Conservation (phyloP, 345 rosid genomes). For the Arabis alpina region DNA sequence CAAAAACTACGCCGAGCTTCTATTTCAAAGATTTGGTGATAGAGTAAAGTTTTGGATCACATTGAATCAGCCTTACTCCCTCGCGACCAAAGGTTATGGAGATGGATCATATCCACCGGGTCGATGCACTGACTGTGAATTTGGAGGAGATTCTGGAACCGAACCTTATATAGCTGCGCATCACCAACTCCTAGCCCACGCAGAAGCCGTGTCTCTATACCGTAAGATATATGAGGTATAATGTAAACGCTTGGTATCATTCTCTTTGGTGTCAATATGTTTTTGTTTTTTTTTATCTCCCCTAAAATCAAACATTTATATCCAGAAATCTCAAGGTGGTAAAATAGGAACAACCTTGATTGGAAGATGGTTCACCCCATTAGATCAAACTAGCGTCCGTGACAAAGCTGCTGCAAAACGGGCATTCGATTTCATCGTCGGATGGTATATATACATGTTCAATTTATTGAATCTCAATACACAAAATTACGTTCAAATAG, state of each 20-base stretch:
- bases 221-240: slow-evolving; percentile 33
- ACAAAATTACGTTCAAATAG: no score
- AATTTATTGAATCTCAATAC: not conserved
- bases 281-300: not conserved
- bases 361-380: slow-evolving; percentile 28
- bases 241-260: no score
- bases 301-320: not conserved
- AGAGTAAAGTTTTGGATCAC: slow-evolving; percentile 52
- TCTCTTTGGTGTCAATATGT: no score
- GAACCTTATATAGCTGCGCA: slow-evolving; percentile 54
- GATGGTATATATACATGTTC: slow-evolving; percentile 32
- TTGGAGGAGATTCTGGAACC: slow-evolving; percentile 45
- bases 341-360: slow-evolving; percentile 32
- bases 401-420: slow-evolving; percentile 37
- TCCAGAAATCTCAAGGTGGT: slow-evolving; percentile 31
- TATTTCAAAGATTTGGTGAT: slow-evolving; percentile 53
- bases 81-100: slow-evolving; percentile 29
- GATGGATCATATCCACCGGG: slow-evolving; percentile 39
- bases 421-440: slow-evolving; percentile 36
- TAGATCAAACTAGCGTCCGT: not conserved
- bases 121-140: slow-evolving; percentile 35
- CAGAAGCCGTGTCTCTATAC: slow-evolving; percentile 42
- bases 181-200: slow-evolving; percentile 52
- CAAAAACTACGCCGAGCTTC: slow-evolving; percentile 49
- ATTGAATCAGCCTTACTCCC: slow-evolving; percentile 44